phyloP scores from a whole-genome alignment of 78 protist species.

The Dictyostelium purpureum region DNA sequence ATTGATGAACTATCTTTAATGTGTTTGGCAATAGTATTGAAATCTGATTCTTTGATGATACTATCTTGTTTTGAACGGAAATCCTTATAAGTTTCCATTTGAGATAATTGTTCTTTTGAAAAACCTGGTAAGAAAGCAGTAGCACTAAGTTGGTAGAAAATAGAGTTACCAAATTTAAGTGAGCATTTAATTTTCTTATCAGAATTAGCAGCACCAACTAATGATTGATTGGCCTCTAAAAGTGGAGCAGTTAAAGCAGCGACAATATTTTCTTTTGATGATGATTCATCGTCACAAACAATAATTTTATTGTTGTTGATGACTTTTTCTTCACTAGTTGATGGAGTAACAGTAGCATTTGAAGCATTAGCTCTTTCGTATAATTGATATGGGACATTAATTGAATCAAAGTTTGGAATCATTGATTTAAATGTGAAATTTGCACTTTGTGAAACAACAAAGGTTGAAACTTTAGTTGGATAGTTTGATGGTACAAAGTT shows the following conservation, averaged over 20 bases:
- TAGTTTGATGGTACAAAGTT: constrained; percentile 8
- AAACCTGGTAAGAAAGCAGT: constrained; percentile 11
- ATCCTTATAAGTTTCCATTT: constrained; percentile 7
- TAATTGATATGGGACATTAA: constrained; percentile 11
- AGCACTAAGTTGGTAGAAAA: background rate
- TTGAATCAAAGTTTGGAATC: constrained; percentile 12
- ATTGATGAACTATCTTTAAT: background rate
- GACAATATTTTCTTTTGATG: background rate
- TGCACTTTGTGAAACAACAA: background rate
- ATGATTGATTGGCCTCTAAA: constrained; percentile 8
- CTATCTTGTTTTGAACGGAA: constrained; percentile 23
- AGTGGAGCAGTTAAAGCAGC: background rate
- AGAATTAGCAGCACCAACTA: background rate
- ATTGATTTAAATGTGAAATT: constrained; percentile 13
- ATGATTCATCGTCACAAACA: constrained; percentile 2
- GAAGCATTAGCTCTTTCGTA: background rate
- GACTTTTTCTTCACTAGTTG: background rate
- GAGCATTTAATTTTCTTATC: constrained; percentile 17
- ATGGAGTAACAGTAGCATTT: background rate
- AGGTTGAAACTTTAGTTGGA: constrained; percentile 10
- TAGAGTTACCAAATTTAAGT: constrained; percentile 6
- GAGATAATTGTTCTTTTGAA: background rate
- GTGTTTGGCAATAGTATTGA: background rate
- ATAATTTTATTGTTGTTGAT: background rate
- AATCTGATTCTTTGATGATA: constrained; percentile 2